Conservation (phyloP, 495 filamentous ascomycete species). For the Geopyxis carbonaria region DNA sequence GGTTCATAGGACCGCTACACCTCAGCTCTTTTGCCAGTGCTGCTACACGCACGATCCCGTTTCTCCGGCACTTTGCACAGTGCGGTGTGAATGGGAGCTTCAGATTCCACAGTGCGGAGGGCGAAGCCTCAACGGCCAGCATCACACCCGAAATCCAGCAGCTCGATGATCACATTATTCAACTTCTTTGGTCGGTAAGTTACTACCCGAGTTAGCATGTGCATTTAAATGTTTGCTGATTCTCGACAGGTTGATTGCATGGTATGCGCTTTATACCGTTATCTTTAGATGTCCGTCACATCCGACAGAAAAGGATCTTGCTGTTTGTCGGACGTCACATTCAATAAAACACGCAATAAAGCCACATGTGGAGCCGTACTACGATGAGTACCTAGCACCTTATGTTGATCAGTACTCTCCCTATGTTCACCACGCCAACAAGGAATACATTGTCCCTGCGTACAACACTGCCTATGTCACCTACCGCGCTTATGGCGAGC, state of each 20-base stretch:
- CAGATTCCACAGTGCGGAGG: too few species aligned
- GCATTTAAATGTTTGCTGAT: conserved; percentile 9
- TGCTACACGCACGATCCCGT: too few species aligned
- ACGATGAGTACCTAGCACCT: conserved; percentile 62
- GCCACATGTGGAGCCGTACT: conserved; percentile 75
- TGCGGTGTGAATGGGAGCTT: too few species aligned
- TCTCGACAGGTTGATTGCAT: conserved; percentile 49
- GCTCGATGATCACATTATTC: conserved; percentile 37
- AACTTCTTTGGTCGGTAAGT: conserved; percentile 47
- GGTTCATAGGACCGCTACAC: too few species aligned
- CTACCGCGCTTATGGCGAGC: conserved; percentile 61
- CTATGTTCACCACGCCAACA: conserved; percentile 35
- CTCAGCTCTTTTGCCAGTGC: too few species aligned
- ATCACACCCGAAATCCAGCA: conserved; percentile 22
- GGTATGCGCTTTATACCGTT: conserved; percentile 68
- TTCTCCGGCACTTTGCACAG: too few species aligned
- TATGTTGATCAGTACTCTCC: conserved; percentile 62
- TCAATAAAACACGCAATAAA: conserved; percentile 45
- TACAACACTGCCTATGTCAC: conserved; percentile 18
- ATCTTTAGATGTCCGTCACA: conserved; percentile 67
- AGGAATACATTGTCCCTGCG: conserved; percentile 18
- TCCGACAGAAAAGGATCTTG: conserved; percentile 49
- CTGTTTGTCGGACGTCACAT: conserved; percentile 73
- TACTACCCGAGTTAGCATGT: background rate
- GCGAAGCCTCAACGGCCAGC: too few species aligned